A percentile compares a stretch with the other conserved stretches of the same genome.
Evolutionary conservation across 805 yeast species (phyloP).

Genomic region (Metschnikowia picachoensis): DNA sequence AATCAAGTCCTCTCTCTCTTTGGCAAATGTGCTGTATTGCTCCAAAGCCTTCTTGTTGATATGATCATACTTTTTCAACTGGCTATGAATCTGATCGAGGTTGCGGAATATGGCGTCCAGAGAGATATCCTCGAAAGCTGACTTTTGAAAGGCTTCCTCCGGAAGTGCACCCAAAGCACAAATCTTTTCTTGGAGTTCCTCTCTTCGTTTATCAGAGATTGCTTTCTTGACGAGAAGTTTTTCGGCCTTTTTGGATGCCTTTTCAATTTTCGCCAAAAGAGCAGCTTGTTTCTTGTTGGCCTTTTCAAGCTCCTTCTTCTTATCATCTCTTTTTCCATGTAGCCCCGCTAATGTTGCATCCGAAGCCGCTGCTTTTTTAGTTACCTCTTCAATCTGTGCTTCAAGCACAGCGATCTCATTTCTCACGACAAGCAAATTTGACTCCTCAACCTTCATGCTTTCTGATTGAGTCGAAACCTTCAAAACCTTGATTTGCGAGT

Average conservation of each 20-base stretch:
- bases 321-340: slow-evolving; percentile 28
- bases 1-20: slow-evolving; percentile 64
- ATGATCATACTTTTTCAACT: slow-evolving; percentile 62
- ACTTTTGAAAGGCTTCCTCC: slow-evolving; percentile 64
- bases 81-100: slow-evolving; percentile 53
- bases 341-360: slow-evolving; percentile 21
- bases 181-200: slow-evolving; percentile 67
- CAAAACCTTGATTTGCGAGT: slow-evolving; percentile 11
- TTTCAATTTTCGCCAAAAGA: slow-evolving; percentile 53
- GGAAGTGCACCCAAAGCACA: slow-evolving; percentile 87
- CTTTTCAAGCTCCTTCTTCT: slow-evolving; percentile 40
- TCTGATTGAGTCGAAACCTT: slow-evolving; percentile 5
- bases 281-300: slow-evolving; percentile 56
- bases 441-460: slow-evolving; percentile 12
- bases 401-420: slow-evolving; percentile 28
- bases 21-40: slow-evolving; percentile 68
- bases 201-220: slow-evolving; percentile 55
- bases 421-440: slow-evolving; percentile 23
- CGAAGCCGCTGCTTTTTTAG: slow-evolving; percentile 23
- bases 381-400: slow-evolving; percentile 18
- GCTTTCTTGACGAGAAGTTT: slow-evolving; percentile 60
- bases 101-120: slow-evolving; percentile 52
- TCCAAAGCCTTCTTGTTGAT: slow-evolving; percentile 89
- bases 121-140: slow-evolving; percentile 36
- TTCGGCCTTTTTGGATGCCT: slow-evolving; percentile 61